These are phyloP conservation scores for Alternaria infectoria DNA, from an alignment of 2,329 filamentous ascomycete genomes.

Conservation along the genomic window DNA sequence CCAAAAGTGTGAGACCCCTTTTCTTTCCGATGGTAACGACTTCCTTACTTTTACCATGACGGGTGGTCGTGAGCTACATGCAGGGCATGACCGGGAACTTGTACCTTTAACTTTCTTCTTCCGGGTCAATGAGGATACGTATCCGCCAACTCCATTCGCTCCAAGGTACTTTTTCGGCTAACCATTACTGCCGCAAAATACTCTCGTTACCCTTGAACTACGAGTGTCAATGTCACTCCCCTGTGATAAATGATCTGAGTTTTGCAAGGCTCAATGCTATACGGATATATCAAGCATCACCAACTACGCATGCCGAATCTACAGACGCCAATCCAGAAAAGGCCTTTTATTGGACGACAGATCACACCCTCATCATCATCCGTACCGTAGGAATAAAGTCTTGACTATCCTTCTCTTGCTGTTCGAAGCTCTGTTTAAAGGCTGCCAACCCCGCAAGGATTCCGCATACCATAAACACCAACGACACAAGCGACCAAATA, in stretches of 20 bases:
- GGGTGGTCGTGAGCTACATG: background rate
- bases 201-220: background rate
- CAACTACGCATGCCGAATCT: background rate
- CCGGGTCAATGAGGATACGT: background rate
- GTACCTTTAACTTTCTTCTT: background rate
- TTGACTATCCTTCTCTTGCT: constrained; percentile 73
- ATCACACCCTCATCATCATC: constrained; percentile 28
- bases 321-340: background rate
- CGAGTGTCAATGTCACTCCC: background rate
- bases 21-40: background rate
- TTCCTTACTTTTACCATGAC: background rate
- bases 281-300: background rate
- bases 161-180: background rate
- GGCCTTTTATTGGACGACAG: background rate
- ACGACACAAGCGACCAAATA: constrained; percentile 75
- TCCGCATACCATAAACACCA: constrained; percentile 73
- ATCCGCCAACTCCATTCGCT: background rate
- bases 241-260: background rate
- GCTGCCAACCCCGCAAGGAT: constrained; percentile 80
- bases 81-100: background rate
- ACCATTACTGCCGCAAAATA: background rate
- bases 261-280: background rate
- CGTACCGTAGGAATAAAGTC: constrained; percentile 64
- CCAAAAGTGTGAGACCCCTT: background rate
- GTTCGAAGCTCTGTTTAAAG: constrained; percentile 71